phyloP scores from a whole-genome alignment of 768 basidiomycete species.

The Sutorius australiensis region DNA sequence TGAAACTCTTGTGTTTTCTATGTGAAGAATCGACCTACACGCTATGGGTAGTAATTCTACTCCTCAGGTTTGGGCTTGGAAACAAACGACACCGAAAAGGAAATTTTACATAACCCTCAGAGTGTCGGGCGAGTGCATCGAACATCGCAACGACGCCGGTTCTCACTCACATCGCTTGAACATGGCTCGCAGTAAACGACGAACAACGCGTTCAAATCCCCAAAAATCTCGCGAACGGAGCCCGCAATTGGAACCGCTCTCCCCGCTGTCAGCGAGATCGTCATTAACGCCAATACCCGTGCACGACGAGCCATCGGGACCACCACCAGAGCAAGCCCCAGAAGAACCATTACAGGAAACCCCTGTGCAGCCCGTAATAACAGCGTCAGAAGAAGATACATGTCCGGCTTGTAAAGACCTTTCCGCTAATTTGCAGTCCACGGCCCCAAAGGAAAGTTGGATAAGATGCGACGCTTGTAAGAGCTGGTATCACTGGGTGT shows the following conservation, averaged over 20 bases:
- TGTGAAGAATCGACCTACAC: not conserved
- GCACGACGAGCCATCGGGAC: constrained; percentile 13
- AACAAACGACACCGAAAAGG: constrained; percentile 6
- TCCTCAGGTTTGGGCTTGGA: not conserved
- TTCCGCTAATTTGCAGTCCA: constrained; percentile 25
- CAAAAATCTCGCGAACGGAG: constrained; percentile 35
- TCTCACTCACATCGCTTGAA: constrained; percentile 5
- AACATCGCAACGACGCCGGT: constrained; percentile 6
- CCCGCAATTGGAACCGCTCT: constrained; percentile 30
- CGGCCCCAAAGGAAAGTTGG: constrained; percentile 69
- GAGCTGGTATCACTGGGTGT: constrained; percentile 82
- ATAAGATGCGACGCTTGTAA: constrained; percentile 79
- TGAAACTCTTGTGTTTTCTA: too few species aligned
- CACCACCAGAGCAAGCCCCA: constrained; percentile 13
- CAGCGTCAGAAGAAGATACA: constrained; percentile 27
- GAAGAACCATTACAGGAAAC: constrained; percentile 16
- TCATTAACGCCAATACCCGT: constrained; percentile 27
- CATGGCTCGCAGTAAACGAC: constrained; percentile 47
- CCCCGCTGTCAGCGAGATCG: constrained; percentile 30
- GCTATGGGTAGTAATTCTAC: not conserved
- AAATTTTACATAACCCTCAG: constrained; percentile 26
- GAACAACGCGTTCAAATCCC: constrained; percentile 36
- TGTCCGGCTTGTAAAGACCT: constrained; percentile 54
- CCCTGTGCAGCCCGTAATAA: constrained; percentile 4
- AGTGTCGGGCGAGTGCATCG: constrained; percentile 6